Evolutionary conservation across 2,329 filamentous ascomycete genomes (phyloP), one percentile per base, ranked within the genome.

Genomic region (Chlorencoelia australis): DNA sequence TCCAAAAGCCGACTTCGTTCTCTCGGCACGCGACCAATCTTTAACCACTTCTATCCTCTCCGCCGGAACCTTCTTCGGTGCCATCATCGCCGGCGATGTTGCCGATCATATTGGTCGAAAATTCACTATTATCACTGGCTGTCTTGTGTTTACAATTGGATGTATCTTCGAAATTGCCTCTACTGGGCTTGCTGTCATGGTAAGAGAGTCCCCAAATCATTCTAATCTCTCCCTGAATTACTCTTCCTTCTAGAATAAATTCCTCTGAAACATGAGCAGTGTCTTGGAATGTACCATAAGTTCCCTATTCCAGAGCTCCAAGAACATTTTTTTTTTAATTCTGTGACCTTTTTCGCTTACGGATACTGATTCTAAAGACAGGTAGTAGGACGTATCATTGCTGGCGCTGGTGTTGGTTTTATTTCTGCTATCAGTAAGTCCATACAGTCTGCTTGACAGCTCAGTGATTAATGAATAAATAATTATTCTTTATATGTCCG

Each of bases 41-140:
- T 64, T 64, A 82, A 88, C 56, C 64, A 88, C 16, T 72, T 84
- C 81, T 5, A 85, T 86, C 47, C 68, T 87, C 13, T 85, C 80
- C 1, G 78, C 77, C 19, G 82, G 82, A 39, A 86, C 82, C 20
- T 87, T 87, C 60, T 79, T 86, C 46, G 82, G 82, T 26, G 73
- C 81, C 10, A 67, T 87, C 14, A 59, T 55, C 7, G 75, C 73
- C 0, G 71, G 74, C 7, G 66, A 75, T 35, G 50, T 84, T 26
- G 75, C 73, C 16, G 81, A 86, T 50, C 61, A 57, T 37, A 67
- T 84, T 26, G 81, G 81, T 43, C 75, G 82, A 49, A 74, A 79
- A 14, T 55, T 66, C 21, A 77, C 68, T 25, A 68, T 86, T 11
- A 74, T 85, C 40, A 52, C 65, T 16, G 71, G 78, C 1, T 73